These are phyloP conservation scores for Cryptococcus sp. DNA, from an alignment of 1,284 basidiomycete genomes.

Conservation along the genomic window DNA sequence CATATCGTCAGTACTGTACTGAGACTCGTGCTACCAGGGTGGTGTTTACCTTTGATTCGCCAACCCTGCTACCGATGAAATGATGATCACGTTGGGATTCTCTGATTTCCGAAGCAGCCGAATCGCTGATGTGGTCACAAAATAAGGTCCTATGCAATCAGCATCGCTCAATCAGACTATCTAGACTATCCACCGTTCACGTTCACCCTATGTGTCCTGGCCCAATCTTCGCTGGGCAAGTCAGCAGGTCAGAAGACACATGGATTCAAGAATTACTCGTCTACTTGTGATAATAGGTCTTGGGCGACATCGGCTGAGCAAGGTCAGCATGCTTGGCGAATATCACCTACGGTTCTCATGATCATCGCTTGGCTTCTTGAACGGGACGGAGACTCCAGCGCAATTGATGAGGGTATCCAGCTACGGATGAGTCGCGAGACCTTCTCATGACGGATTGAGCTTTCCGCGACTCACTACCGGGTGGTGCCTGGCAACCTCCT, in stretches of 20 bases:
- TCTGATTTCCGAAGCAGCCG: slow-evolving; percentile 26
- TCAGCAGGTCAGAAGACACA: background rate
- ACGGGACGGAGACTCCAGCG: slow-evolving; percentile 21
- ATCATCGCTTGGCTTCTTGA: slow-evolving; percentile 10
- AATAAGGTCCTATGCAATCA: slow-evolving; percentile 20
- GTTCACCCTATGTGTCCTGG: slow-evolving; percentile 23
- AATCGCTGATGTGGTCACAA: slow-evolving; percentile 25
- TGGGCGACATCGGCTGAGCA: slow-evolving; percentile 22
- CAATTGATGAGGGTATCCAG: slow-evolving; percentile 31
- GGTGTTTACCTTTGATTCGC: slow-evolving; percentile 26
- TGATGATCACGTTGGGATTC: slow-evolving; percentile 27
- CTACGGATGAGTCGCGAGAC: slow-evolving; percentile 2
- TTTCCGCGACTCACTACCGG: background rate
- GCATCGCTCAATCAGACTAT: background rate
- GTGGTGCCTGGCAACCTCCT: slow-evolving; percentile 3
- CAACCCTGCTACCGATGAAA: slow-evolving; percentile 29
- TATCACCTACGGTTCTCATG: slow-evolving; percentile 20
- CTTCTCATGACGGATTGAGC: too few relatives aligned
- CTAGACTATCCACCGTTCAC: slow-evolving; percentile 20
- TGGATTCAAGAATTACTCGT: slow-evolving; percentile 1
- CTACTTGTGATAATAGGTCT: slow-evolving; percentile 4
- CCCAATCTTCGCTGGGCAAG: slow-evolving; percentile 5
- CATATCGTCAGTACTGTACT: too few relatives aligned
- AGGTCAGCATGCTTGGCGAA: slow-evolving; percentile 17
- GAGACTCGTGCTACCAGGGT: too few relatives aligned